Evolutionary conservation across 495 filamentous ascomycete genomes (phyloP), one percentile per base, ranked within the genome.

Genomic region (Darksidea phi): DNA sequence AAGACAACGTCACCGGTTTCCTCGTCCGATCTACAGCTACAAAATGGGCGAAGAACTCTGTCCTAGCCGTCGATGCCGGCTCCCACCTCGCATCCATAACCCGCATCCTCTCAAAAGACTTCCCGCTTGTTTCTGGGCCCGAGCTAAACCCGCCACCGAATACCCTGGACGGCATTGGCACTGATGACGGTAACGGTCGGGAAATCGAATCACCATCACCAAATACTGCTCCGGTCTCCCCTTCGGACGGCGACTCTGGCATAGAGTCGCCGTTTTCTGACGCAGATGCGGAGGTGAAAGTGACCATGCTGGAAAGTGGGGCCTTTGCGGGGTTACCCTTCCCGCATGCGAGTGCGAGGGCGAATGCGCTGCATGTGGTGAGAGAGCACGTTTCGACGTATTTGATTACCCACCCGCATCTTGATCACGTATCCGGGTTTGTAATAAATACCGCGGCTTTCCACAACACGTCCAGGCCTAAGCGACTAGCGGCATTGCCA

Each of bases 41-140:
- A 32, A 78, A 80, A 41, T 98, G 94, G 94, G 70, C 80, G 21
- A 86, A 83, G 66, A 85, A 87, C 28, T 96, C 91, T 0, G 68
- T 96, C 11, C 75, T 97, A 6, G 93, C 91, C 26, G 88, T 98
- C 43, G 94, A 98, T 77, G 94, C 90, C 21, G 94, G 94, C 48
- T 88, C 89, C 43, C 90, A 97, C 72, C 81, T 98, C 36, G 81
- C 88, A 17, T 86, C 91, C 26, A 94, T 98, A 46, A 82, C 84
- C 47, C 80, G 81, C 25, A 86, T 94, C 25, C 75, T 97, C 15
- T 82, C 80, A 67, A 71, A 69, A 55, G 83, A 77, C 71, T 79
- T 59, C 53, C 75, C 69, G 18, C 52, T 63, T 7, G 58, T 67
- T 7, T 68, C 66, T 20, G 53, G 43, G 1, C n/a, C 37, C 13